Evolutionary conservation across 305 asterid species (phyloP).

Genomic region (Plantago coronopus): DNA sequence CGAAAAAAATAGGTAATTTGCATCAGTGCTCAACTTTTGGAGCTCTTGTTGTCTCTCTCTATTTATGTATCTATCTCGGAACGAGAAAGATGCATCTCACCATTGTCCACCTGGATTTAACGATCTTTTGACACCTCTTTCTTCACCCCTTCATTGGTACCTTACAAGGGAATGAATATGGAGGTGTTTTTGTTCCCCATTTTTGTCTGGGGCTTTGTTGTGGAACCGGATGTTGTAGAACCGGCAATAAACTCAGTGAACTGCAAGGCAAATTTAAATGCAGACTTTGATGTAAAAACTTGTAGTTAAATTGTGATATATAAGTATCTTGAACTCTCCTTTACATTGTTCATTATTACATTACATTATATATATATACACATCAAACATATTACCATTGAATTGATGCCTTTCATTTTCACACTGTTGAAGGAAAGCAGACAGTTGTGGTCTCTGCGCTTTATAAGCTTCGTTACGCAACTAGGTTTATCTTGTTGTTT

Average conservation of each 20-base stretch:
- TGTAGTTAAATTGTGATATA: slow-evolving; percentile 36
- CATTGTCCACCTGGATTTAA: slow-evolving; percentile 31
- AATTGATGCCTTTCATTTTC: slow-evolving; percentile 7
- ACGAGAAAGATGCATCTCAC: slow-evolving; percentile 28
- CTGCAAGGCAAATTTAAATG: slow-evolving; percentile 30
- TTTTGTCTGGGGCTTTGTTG: slow-evolving; percentile 48
- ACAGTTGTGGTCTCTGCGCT: not conserved
- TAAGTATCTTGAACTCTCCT: slow-evolving; percentile 33
- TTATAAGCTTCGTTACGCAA: not conserved
- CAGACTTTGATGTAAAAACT: slow-evolving; percentile 41
- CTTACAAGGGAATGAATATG: slow-evolving; percentile 32
- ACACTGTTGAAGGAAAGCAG: not conserved
- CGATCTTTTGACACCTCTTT: slow-evolving; percentile 25
- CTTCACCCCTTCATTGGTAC: slow-evolving; percentile 28
- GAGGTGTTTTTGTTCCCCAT: slow-evolving; percentile 41
- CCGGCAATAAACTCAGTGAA: slow-evolving; percentile 33
- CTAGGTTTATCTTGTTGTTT: not conserved
- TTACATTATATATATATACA: slow-evolving; percentile 30
- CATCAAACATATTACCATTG: too few species aligned
- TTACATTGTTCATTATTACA: slow-evolving; percentile 16
- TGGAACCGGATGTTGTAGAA: slow-evolving; percentile 41
- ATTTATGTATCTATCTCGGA: slow-evolving; percentile 39
- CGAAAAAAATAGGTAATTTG: slow-evolving; percentile 35
- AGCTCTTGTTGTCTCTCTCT: slow-evolving; percentile 45
- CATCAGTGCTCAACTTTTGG: slow-evolving; percentile 47